Conservation (phyloP, 2,329 filamentous ascomycete species). For the Fusarium sp. region DNA sequence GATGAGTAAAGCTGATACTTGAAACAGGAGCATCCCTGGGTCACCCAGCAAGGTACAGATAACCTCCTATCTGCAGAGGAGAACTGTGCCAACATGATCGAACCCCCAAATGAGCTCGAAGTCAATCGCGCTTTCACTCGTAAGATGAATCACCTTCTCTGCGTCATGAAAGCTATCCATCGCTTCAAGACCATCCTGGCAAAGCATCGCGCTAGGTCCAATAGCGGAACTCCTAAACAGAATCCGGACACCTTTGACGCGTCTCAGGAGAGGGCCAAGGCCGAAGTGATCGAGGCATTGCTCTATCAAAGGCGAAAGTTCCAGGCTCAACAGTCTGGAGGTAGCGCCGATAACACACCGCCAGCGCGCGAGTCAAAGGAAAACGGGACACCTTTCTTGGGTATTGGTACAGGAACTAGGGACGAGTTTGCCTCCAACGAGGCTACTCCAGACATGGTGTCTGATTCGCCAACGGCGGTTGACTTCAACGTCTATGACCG, state of each 20-base stretch:
- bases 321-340: constrained; percentile 47
- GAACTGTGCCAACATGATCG: constrained; percentile 86
- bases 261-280: constrained; percentile 56
- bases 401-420: constrained; percentile 78
- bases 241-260: constrained; percentile 38
- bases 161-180: constrained; percentile 91
- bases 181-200: constrained; percentile 85
- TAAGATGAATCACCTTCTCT: constrained; percentile 88
- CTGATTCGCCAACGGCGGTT: constrained; percentile 86
- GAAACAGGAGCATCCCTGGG: constrained; percentile 90
- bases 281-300: constrained; percentile 65
- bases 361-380: constrained; percentile 73
- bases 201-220: constrained; percentile 40
- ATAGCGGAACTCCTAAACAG: constrained; percentile 22
- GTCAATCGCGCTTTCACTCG: constrained; percentile 91
- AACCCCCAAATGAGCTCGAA: constrained; percentile 90
- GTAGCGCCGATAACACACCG: constrained; percentile 62
- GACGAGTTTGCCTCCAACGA: constrained; percentile 62
- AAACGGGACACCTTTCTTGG: constrained; percentile 76
- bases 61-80: constrained; percentile 84
- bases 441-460: constrained; percentile 69
- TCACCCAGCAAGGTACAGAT: constrained; percentile 85
- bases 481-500: constrained; percentile 92
- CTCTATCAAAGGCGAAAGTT: constrained; percentile 63
- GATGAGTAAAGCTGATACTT: constrained; percentile 14